A percentile compares a stretch with the other conserved stretches of the same genome.
Conservation (phyloP, 2,329 filamentous ascomycete genomes). For the Blumeria hordei region DNA sequence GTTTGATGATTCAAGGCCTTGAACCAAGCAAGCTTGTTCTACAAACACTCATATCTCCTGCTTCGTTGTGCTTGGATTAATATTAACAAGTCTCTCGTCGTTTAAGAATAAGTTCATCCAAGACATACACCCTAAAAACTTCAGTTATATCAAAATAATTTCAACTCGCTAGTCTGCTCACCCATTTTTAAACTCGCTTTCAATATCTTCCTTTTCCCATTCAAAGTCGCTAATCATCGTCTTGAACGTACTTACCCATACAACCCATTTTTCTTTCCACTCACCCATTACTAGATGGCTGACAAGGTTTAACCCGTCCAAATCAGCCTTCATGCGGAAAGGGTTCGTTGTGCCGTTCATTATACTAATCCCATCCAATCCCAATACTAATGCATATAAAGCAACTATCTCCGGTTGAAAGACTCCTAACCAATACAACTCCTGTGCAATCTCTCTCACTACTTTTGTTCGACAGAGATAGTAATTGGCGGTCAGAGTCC, state of each 20-base stretch:
- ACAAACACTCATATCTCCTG: too few relatives aligned
- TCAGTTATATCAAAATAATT: too few relatives aligned
- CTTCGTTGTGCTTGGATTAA: too few relatives aligned
- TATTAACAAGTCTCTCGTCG: too few relatives aligned
- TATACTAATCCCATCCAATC: constrained; percentile 23
- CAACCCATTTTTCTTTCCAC: constrained; percentile 23
- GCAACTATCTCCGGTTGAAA: constrained; percentile 24
- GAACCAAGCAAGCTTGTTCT: too few relatives aligned
- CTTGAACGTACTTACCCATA: constrained; percentile 24
- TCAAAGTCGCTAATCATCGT: constrained; percentile 4
- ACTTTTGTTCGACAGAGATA: constrained; percentile 21
- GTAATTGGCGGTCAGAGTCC: constrained; percentile 35
- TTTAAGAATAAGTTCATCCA: too few relatives aligned
- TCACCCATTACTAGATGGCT: constrained; percentile 20
- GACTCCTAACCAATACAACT: constrained; percentile 16
- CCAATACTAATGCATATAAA: constrained; percentile 30
- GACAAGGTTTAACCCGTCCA: constrained; percentile 20
- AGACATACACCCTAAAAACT: too few relatives aligned
- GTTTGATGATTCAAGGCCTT: too few relatives aligned
- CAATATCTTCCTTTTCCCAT: too few relatives aligned
- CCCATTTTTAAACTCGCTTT: too few relatives aligned
- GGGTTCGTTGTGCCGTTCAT: constrained; percentile 31
- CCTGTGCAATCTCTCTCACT: constrained; percentile 24
- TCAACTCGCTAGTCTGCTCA: too few relatives aligned
- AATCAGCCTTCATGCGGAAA: constrained; percentile 26